These are phyloP conservation scores for Eutrema yunnanense DNA, from an alignment of 345 rosid genomes.

Conservation along the genomic window DNA sequence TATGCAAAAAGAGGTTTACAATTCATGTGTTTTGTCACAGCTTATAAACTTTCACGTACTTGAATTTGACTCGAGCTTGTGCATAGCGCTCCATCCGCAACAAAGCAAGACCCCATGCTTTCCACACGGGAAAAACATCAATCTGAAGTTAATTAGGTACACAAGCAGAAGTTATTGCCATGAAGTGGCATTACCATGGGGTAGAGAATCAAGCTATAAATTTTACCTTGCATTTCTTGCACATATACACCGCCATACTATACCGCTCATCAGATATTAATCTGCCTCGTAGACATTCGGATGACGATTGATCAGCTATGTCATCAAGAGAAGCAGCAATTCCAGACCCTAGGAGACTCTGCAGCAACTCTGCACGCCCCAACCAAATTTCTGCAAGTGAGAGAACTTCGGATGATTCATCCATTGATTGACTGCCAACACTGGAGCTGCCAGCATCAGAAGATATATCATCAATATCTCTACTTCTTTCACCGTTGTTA, in stretches of 20 bases:
- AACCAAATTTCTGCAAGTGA: constrained; percentile 74
- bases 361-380: constrained; percentile 93
- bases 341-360: constrained; percentile 93
- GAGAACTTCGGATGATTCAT: constrained; percentile 70
- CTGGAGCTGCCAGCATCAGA: constrained; percentile 93
- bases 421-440: constrained; percentile 72
- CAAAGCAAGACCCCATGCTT: constrained; percentile 99
- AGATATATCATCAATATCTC: constrained; percentile 79
- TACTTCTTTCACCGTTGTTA: constrained; percentile 55
- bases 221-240: constrained; percentile 93
- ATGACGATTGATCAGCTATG: constrained; percentile 82
- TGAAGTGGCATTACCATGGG: constrained; percentile 13
- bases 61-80: constrained; percentile 95
- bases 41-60: constrained; percentile 40
- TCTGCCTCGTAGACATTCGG: constrained; percentile 77
- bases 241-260: constrained; percentile 96
- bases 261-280: constrained; percentile 86
- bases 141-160: constrained; percentile 44
- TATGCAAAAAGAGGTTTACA: background rate
- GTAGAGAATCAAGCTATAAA: constrained; percentile 12
- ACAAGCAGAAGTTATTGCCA: constrained; percentile 18
- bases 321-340: constrained; percentile 92
- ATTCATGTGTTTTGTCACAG: background rate
- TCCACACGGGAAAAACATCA: constrained; percentile 95
- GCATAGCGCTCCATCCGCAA: constrained; percentile 84